Base-by-base conservation (phyloP, 2,329 filamentous ascomycete species). In the Arthrinium puccinioides region DNA sequence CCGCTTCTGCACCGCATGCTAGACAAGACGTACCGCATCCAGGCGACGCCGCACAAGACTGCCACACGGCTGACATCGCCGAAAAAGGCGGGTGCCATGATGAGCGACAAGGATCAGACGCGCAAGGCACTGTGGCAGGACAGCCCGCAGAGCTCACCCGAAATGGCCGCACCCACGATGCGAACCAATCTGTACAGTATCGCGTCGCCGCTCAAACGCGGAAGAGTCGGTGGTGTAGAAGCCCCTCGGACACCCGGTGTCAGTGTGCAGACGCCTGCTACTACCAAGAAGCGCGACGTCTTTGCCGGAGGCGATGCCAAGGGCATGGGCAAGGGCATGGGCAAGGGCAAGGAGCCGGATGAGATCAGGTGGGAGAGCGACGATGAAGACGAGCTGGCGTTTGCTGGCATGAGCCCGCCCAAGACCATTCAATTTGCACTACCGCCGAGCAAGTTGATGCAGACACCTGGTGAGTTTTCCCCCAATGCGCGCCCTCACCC, bases 1-100 rank as follows among this genome's bases (percentile, higher is more conserved):
- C 85, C 86, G 3, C 70, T 97, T 8, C 73, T 98, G 27, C 90
- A 97, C 59, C 85, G 84, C 41, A 72, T 97, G n/a, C 76, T 94
- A 5, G 89, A 97, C 67, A 96, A 94, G 63, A 96, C 85, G 40
- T 98, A 94, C 66, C 86, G 90, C 21, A 73, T 98, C 18, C 87
- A 94, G 60, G 87, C 90, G 6, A 98, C 92, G 9, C 92, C 92
- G 0, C 81, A 92, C 48, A 82, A 79, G 52, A 52, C 47, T 4
- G 54, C 57, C 4, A 48, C 60, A 4, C 51, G 59, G 21, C 32
- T 38, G 21, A 6, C 30, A 26, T 34, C 51, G 45, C 55, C 56
- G 9, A 53, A 50, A 25, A 54, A 55, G 18, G 48, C 41, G 3
- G 35, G 47, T 44, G 19, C 48, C 4, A 53, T 46, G 33, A 45